Percentiles rank a stretch among this genome's conserved stretches.
Conservation (phyloP, 2,329 filamentous ascomycete genomes). For the Ophiostoma ips region DNA sequence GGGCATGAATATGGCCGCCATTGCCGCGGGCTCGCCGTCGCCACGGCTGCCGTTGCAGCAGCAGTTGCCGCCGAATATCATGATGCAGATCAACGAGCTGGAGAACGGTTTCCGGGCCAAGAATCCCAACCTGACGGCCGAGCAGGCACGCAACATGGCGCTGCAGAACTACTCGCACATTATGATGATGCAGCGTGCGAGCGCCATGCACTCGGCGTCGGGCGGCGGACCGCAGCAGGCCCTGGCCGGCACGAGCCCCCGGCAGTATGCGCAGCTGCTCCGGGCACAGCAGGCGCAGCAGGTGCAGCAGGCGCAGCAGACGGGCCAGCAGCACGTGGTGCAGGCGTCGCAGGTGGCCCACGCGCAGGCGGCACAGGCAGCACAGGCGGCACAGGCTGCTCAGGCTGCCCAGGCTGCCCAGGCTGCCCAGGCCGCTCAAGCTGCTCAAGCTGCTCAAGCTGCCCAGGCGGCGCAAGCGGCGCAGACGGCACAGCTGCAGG, state of each 20-base stretch:
- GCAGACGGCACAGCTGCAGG: background rate
- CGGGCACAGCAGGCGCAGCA: slow-evolving; percentile 38
- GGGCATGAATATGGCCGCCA: slow-evolving; percentile 33
- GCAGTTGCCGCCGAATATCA: slow-evolving; percentile 32
- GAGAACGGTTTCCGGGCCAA: slow-evolving; percentile 38
- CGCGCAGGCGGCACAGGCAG: slow-evolving; percentile 35
- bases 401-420: slow-evolving; percentile 24
- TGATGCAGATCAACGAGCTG: slow-evolving; percentile 35
- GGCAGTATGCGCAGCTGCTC: slow-evolving; percentile 45
- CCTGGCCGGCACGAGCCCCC: slow-evolving; percentile 36
- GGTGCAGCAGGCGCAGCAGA: slow-evolving; percentile 20
- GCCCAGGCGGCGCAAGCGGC: slow-evolving; percentile 27
- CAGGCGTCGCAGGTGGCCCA: slow-evolving; percentile 44
- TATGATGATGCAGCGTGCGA: slow-evolving; percentile 33
- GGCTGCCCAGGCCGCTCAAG: slow-evolving; percentile 37
- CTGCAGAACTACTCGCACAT: slow-evolving; percentile 34
- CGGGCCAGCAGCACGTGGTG: slow-evolving; percentile 32
- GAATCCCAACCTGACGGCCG: slow-evolving; percentile 35
- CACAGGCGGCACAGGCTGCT: slow-evolving; percentile 29
- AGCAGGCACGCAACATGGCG: slow-evolving; percentile 36
- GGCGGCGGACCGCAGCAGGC: slow-evolving; percentile 34
- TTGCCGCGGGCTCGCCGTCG: slow-evolving; percentile 27
- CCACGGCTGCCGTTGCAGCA: slow-evolving; percentile 26
- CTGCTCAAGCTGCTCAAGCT: slow-evolving; percentile 18
- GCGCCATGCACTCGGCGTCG: slow-evolving; percentile 42